Evolutionary conservation across 208 protist genomes (phyloP), one percentile per base, ranked within the genome.

Genomic region (Trypanosoma conorhini): DNA sequence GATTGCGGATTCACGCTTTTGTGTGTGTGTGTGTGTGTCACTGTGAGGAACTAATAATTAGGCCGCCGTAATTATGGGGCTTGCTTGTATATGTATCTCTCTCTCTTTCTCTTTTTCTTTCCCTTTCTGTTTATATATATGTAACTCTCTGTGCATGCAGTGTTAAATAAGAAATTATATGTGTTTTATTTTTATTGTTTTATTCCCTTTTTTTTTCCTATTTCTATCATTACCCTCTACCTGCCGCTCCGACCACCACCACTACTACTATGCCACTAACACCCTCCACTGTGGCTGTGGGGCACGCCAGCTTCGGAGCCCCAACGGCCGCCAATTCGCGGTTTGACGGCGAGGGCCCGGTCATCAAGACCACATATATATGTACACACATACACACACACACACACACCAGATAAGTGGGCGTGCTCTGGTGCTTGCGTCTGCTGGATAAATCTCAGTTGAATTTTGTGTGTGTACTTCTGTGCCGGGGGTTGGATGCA

Each of bases 151-250:
- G 17, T 21, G 1, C 12, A 46, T 42, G 4, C 5, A 15, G 7
- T 51, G 24, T 19, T 44, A 52, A 60, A 33, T 30, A 56, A 24
- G 30, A 10, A 56, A 38, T 38, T 7, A 38, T 38, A 58, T 30
- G 5, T 70, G 69, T 15, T 62, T 56, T 58, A 12, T 44, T 56
- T 38, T 46, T n/a, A 44, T 44, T 54, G 7, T 5, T 60, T 62
- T 66, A 35, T 67, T 40, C 5, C 66, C 17, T 50, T 78, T 63
- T 66, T 67, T 58, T 31, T 70, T 71, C 15, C 1, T 46, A 12
- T 46, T 10, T 46, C 9, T 46, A 12, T 46, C 33, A 19, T 46
- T 10, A 21, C 15, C 17, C 17, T 13, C 1, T 46, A n/a, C n/a
- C n/a, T n/a, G n/a, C n/a, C n/a, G n/a, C n/a, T n/a, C n/a, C n/a